phyloP scores from a whole-genome alignment of 2,329 filamentous ascomycete species.

The Dactylonectria estremocensis region DNA sequence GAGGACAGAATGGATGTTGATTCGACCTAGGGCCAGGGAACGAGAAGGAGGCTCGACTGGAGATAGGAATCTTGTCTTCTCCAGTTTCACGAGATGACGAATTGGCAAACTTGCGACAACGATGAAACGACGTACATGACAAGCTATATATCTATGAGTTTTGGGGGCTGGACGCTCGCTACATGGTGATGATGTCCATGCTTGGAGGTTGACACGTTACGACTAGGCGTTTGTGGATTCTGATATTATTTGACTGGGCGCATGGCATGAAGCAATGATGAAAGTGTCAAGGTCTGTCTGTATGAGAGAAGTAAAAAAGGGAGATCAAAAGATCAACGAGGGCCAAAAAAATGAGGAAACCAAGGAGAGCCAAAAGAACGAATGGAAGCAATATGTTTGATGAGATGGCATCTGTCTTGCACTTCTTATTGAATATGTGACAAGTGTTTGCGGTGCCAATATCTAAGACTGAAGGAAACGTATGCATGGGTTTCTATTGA shows the following conservation, averaged over 20 bases:
- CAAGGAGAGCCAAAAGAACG: background rate
- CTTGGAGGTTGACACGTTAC: constrained; percentile 36
- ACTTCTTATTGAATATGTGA: background rate
- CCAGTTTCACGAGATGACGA: constrained; percentile 35
- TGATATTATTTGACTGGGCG: constrained; percentile 7
- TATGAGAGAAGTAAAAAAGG: constrained; percentile 6
- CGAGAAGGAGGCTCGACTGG: constrained; percentile 31
- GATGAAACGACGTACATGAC: constrained; percentile 50
- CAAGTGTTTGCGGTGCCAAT: background rate
- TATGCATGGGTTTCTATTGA: background rate
- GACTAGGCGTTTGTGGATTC: constrained; percentile 32
- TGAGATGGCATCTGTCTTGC: background rate
- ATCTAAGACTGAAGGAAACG: background rate
- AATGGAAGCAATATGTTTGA: background rate
- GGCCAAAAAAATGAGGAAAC: constrained; percentile 8
- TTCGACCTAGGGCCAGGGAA: constrained; percentile 27
- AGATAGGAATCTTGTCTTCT: constrained; percentile 33
- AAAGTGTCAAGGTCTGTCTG: constrained; percentile 5
- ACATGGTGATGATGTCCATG: constrained; percentile 26
- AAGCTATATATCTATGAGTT: constrained; percentile 40
- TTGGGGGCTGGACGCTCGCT: constrained; percentile 40
- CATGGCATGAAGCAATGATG: constrained; percentile 11
- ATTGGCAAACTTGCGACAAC: constrained; percentile 40
- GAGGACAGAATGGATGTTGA: constrained; percentile 50
- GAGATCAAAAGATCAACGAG: constrained; percentile 8